A percentile compares a stretch with the other conserved stretches of the same genome.
phyloP scores from a whole-genome alignment of 208 protist species.

The Trypanosoma theileri region DNA sequence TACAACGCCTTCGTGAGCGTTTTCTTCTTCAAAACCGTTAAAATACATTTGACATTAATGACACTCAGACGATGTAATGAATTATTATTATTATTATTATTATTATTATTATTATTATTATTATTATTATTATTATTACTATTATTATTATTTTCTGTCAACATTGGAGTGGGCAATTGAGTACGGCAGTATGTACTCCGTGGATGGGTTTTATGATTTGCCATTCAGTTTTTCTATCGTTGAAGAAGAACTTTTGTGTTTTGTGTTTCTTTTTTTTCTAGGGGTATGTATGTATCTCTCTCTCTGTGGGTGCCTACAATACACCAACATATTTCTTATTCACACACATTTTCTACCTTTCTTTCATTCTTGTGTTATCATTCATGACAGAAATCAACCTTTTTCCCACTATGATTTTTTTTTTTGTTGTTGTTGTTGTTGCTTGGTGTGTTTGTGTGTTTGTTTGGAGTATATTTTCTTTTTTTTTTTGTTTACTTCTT shows the following conservation, averaged over 20 bases:
- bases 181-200: no score
- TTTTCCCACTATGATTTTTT: slow-evolving; percentile 15
- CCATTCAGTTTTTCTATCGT: no score
- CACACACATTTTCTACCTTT: no score
- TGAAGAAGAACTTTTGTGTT: no score
- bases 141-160: background rate
- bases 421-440: background rate
- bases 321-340: no score
- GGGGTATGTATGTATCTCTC: no score
- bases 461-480: background rate
- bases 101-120: slow-evolving; percentile 21
- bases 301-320: no score
- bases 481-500: slow-evolving; percentile 17
- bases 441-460: background rate
- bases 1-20: slow-evolving; percentile 1
- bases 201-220: no score
- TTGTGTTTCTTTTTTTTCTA: no score
- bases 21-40: background rate
- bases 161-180: no score
- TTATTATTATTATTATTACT: background rate
- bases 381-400: background rate
- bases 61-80: background rate
- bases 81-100: background rate
- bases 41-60: background rate
- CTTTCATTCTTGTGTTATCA: no score